Conservation (phyloP, 805 yeast genomes). For the Scheffersomyces coipomensis region DNA sequence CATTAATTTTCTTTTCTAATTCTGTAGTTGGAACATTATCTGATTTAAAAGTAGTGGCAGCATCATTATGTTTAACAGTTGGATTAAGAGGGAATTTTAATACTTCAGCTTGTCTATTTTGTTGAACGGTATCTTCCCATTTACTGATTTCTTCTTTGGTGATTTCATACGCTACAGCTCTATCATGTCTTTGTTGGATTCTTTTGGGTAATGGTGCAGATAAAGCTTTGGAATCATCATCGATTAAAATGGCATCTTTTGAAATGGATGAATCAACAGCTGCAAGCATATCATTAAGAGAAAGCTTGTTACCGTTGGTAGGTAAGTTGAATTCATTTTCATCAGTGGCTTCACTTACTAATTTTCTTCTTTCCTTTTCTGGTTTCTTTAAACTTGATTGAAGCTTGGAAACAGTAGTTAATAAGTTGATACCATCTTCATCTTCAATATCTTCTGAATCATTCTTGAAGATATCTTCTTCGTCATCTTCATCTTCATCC, state of each 20-base stretch:
- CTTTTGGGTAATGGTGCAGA: conserved; percentile 84
- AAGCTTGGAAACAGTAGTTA: conserved; percentile 43
- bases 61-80: conserved; percentile 41
- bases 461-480: conserved; percentile 26
- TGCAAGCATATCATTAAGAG: conserved; percentile 73
- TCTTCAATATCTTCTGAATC: conserved; percentile 34
- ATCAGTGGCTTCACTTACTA: conserved; percentile 52
- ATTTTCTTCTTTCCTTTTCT: conserved; percentile 39
- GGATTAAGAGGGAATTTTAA: conserved; percentile 70
- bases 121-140: conserved; percentile 83
- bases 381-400: conserved; percentile 34
- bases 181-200: conserved; percentile 79
- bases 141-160: conserved; percentile 82
- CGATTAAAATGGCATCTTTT: conserved; percentile 48
- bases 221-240: conserved; percentile 49
- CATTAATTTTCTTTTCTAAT: conserved; percentile 64
- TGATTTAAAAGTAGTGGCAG: conserved; percentile 52
- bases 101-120: conserved; percentile 82
- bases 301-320: conserved; percentile 54
- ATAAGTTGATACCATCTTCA: conserved; percentile 53
- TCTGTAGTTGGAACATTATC: conserved; percentile 50
- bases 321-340: conserved; percentile 76
- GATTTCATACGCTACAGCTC: conserved; percentile 87
- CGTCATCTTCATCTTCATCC: conserved; percentile 21
- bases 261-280: conserved; percentile 53